These are phyloP conservation scores for Calonectria multiphialidica DNA, from an alignment of 2,329 filamentous ascomycete genomes.

Conservation along the genomic window DNA sequence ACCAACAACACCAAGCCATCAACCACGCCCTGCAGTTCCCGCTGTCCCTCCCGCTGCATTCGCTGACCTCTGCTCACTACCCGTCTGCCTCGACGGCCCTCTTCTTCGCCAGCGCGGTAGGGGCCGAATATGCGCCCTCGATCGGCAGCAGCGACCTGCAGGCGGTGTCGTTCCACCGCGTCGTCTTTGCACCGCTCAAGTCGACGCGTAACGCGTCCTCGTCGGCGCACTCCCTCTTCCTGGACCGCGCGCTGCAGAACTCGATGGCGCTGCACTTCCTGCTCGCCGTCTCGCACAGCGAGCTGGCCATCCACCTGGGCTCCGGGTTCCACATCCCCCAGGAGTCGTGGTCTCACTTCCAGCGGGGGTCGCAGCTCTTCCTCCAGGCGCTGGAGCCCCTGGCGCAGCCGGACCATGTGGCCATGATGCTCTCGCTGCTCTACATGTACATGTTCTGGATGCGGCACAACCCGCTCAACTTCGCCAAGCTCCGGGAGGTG, in stretches of 20 bases:
- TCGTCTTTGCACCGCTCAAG: constrained; percentile 22
- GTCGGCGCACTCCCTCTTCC: constrained; percentile 20
- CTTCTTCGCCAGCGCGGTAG: constrained; percentile 2
- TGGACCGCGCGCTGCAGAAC: constrained; percentile 16
- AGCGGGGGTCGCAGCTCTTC: constrained; percentile 23
- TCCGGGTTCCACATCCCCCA: constrained; percentile 5
- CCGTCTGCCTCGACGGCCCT: neutral
- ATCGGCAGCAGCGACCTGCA: constrained; percentile 20
- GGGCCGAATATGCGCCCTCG: constrained; percentile 19
- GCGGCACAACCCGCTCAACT: constrained; percentile 20
- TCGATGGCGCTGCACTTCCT: constrained; percentile 26
- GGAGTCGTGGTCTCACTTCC: constrained; percentile 24
- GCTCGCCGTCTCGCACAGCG: constrained; percentile 26
- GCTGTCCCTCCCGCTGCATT: neutral
- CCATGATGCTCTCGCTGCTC: constrained; percentile 27
- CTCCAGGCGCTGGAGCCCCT: constrained; percentile 15
- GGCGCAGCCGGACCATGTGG: constrained; percentile 8
- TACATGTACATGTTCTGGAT: constrained; percentile 34
- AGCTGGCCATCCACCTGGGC: constrained; percentile 28
- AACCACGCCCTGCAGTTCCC: neutral
- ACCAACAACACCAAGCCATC: neutral
- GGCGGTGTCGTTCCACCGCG: constrained; percentile 22
- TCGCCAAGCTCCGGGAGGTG: neutral
- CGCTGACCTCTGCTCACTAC: constrained; percentile 3
- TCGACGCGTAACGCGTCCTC: constrained; percentile 14